phyloP scores from a whole-genome alignment of 2,329 filamentous ascomycete genomes.

The Penicillium sp. region DNA sequence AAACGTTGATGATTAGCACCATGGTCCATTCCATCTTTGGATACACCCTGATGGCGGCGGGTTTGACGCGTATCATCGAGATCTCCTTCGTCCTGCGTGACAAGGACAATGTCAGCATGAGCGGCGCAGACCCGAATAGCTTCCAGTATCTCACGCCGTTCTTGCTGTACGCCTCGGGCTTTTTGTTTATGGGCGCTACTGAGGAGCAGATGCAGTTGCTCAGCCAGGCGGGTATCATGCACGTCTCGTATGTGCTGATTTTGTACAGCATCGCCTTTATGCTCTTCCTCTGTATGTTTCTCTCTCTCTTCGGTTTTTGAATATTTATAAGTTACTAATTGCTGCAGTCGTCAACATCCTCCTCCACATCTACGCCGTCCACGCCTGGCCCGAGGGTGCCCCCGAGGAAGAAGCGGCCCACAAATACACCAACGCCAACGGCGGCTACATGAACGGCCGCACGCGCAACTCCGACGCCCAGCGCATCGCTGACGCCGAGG shows the following conservation, averaged over 20 bases:
- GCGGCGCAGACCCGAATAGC: constrained; percentile 70
- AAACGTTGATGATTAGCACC: constrained; percentile 78
- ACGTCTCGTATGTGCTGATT: constrained; percentile 90
- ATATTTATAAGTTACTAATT: constrained; percentile 17
- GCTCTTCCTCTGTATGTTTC: constrained; percentile 73
- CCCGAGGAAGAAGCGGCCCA: constrained; percentile 20
- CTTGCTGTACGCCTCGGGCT: constrained; percentile 85
- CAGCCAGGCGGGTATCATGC: constrained; percentile 72
- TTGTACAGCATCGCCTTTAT: constrained; percentile 88
- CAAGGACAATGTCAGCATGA: constrained; percentile 62
- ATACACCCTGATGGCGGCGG: constrained; percentile 91
- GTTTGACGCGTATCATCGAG: constrained; percentile 82
- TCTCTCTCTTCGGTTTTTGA: neutral
- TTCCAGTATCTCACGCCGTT: constrained; percentile 72
- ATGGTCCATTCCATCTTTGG: constrained; percentile 90
- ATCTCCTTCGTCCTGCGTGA: constrained; percentile 86
- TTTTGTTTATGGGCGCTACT: constrained; percentile 96
- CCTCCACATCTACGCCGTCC: constrained; percentile 76
- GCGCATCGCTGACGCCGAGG: constrained; percentile 76
- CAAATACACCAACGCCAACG: constrained; percentile 20
- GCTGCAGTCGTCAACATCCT: constrained; percentile 74
- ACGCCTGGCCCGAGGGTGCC: constrained; percentile 49
- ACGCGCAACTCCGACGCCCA: constrained; percentile 40
- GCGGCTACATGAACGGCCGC: constrained; percentile 46
- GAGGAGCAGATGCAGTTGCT: constrained; percentile 92